Percentiles rank a stretch among this genome's conserved stretches.
These are phyloP conservation scores for Pleurotus tuber-regium DNA, from an alignment of 768 basidiomycete species.

Conservation along the genomic window DNA sequence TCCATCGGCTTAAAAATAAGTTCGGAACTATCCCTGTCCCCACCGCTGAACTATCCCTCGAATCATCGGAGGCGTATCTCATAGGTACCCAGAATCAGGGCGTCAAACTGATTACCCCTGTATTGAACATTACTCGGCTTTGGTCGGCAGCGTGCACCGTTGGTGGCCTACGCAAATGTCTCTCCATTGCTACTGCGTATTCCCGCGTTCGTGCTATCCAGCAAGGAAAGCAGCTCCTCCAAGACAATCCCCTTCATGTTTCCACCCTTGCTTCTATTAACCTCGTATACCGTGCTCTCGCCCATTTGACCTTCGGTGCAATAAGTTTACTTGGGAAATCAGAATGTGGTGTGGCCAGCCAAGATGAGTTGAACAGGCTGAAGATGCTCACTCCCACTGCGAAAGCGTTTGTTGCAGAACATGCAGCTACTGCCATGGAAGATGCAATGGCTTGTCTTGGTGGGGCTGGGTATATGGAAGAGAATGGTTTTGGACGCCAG, in stretches of 20 bases:
- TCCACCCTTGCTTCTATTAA: slow-evolving; percentile 59
- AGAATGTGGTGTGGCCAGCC: slow-evolving; percentile 51
- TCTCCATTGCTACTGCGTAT: slow-evolving; percentile 65
- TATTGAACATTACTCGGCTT: slow-evolving; percentile 76
- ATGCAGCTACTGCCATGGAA: slow-evolving; percentile 61
- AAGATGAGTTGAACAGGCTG: slow-evolving; percentile 49
- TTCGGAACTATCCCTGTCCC: slow-evolving; percentile 73
- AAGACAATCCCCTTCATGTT: slow-evolving; percentile 60
- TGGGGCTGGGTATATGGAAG: slow-evolving; percentile 83
- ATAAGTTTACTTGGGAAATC: slow-evolving; percentile 57
- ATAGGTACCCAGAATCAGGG: slow-evolving; percentile 59
- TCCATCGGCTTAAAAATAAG: slow-evolving; percentile 79
- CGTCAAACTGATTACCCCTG: slow-evolving; percentile 63
- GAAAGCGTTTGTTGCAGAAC: slow-evolving; percentile 71
- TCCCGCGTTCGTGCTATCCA: slow-evolving; percentile 57
- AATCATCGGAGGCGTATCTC: slow-evolving; percentile 58
- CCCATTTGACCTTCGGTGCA: slow-evolving; percentile 61
- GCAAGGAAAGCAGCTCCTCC: slow-evolving; percentile 46
- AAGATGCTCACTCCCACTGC: slow-evolving; percentile 66
- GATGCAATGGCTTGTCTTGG: slow-evolving; percentile 74
- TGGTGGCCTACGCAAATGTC: slow-evolving; percentile 57
- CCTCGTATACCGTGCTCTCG: slow-evolving; percentile 62
- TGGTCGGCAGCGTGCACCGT: slow-evolving; percentile 59
- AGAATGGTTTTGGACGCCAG: slow-evolving; percentile 64
- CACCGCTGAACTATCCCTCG: slow-evolving; percentile 70